Evolutionary conservation across 306 rosid species (phyloP).

Genomic region (Fragaria vesca): DNA sequence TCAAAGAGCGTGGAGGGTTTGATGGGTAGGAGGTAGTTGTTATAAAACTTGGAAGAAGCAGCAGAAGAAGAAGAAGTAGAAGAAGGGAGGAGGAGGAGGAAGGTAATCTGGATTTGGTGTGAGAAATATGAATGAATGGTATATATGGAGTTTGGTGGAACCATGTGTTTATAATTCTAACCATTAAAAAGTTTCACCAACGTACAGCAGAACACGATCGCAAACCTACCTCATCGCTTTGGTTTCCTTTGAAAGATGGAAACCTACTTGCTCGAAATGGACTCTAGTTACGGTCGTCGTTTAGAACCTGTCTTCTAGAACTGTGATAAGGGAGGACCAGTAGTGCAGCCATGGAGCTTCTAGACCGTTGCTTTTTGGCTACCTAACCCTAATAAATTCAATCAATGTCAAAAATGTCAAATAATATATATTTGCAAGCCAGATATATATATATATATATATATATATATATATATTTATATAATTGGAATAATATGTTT

Average conservation of each 20-base stretch:
- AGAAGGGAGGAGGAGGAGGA: background rate
- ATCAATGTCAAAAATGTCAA: background rate
- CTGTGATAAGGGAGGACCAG: background rate
- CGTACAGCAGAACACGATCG: background rate
- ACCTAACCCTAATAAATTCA: background rate
- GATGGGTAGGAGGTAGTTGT: constrained; percentile 61
- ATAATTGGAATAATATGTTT: background rate
- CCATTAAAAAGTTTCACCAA: background rate
- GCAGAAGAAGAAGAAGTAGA: background rate
- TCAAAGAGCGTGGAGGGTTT: constrained; percentile 61
- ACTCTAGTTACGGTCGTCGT: background rate
- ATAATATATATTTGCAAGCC: background rate
- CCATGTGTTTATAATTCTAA: background rate
- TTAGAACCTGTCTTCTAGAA: background rate
- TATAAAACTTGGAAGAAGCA: background rate
- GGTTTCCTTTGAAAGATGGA: background rate
- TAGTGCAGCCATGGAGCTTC: background rate
- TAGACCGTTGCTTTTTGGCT: background rate
- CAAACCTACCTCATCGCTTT: background rate
- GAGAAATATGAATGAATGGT: background rate
- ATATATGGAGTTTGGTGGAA: constrained; percentile 4
- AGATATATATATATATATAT: background rate
- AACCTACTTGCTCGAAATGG: background rate
- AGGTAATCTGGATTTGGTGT: background rate
- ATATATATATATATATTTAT: background rate